Percentiles rank a stretch among this genome's conserved stretches.
These are phyloP conservation scores for Sclerotinia sclerotiorum DNA, from an alignment of 2,329 filamentous ascomycete genomes.

Conservation along the genomic window DNA sequence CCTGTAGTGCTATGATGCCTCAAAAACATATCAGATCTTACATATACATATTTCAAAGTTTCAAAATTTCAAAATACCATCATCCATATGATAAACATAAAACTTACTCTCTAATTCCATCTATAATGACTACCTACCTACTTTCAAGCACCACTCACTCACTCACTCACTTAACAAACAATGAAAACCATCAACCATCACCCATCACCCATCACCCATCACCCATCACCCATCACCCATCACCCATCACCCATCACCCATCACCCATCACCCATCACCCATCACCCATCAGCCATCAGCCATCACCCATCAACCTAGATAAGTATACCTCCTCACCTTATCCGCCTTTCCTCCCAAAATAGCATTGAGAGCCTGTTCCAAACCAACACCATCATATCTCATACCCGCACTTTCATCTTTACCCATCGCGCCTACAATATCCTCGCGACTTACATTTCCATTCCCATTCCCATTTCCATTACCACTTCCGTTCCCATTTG, in stretches of 20 bases:
- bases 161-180: background rate
- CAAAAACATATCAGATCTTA: background rate
- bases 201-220: no score
- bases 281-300: no score
- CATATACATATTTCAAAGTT: background rate
- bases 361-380: conserved; percentile 73
- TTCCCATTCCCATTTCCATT: no score
- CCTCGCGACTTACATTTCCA: background rate
- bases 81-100: background rate
- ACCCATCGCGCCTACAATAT: background rate
- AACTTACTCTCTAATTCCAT: background rate
- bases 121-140: background rate
- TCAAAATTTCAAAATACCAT: no score
- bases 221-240: no score
- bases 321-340: conserved; percentile 59
- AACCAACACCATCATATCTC: conserved; percentile 72
- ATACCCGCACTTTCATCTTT: conserved; percentile 49
- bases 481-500: no score
- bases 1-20: background rate
- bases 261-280: no score
- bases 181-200: background rate
- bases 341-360: conserved; percentile 64
- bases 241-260: no score
- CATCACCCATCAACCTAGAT: conserved; percentile 34
- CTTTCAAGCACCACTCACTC: background rate